These are phyloP conservation scores for Corylus americana DNA, from an alignment of 306 rosid species.

Conservation along the genomic window DNA sequence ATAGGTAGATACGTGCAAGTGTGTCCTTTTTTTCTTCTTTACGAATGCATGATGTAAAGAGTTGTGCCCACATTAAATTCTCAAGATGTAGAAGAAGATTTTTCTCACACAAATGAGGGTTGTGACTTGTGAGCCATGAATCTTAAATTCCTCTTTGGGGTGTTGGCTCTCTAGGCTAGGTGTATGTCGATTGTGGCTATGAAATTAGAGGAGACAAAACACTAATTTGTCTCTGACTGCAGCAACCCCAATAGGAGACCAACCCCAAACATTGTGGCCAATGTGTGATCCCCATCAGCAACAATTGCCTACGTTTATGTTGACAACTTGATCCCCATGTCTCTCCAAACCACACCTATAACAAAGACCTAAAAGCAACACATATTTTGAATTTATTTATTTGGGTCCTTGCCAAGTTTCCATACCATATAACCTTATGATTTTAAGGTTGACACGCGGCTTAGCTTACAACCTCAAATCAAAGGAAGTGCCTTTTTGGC, in stretches of 20 bases:
- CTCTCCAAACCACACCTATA: not conserved
- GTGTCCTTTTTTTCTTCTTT: no score
- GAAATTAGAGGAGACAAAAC: slow-evolving; percentile 37
- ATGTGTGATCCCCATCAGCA: slow-evolving; percentile 38
- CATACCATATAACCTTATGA: not conserved
- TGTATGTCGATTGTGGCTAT: not conserved
- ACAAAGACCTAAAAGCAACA: slow-evolving; percentile 8
- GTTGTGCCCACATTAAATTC: no score
- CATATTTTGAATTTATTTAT: not conserved
- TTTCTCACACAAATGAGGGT: no score
- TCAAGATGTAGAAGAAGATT: no score
- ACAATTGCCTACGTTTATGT: slow-evolving; percentile 40
- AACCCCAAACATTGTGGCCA: slow-evolving; percentile 15
- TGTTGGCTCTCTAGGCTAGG: not conserved
- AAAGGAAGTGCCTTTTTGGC: no score
- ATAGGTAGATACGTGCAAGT: no score
- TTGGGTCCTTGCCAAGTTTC: not conserved
- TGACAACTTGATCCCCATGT: slow-evolving; percentile 28
- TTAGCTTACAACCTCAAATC: not conserved
- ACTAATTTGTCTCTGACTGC: slow-evolving; percentile 25
- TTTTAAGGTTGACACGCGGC: slow-evolving; percentile 17
- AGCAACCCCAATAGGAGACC: slow-evolving; percentile 44
- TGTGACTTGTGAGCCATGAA: no score
- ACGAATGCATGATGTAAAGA: no score
- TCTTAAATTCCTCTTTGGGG: no score